phyloP scores from a whole-genome alignment of 192 early-diverging fungal species.

The Cladochytrium replicatum region DNA sequence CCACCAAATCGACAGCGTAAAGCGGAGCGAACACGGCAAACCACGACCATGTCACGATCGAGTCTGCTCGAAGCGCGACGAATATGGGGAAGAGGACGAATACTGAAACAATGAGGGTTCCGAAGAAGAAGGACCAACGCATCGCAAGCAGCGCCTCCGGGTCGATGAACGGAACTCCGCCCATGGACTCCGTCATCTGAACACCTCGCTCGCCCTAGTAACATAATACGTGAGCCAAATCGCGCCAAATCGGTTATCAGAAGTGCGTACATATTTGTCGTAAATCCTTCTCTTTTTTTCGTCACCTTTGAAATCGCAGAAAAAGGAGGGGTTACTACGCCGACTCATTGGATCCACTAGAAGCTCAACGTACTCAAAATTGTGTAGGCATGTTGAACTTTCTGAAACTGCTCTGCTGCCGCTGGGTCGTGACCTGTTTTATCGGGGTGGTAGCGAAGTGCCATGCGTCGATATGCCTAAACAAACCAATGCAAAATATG shows the following conservation, averaged over 20 bases:
- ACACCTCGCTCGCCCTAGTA: slow-evolving; percentile 39
- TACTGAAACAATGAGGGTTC: slow-evolving; percentile 34
- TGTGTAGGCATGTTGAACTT: slow-evolving; percentile 80
- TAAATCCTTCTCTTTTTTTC: slow-evolving; percentile 75
- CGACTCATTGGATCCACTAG: too few relatives aligned
- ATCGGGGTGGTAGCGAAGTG: slow-evolving; percentile 58
- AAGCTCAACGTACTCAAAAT: slow-evolving; percentile 44
- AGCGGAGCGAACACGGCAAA: slow-evolving; percentile 70
- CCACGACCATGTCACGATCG: slow-evolving; percentile 58
- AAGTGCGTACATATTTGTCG: slow-evolving; percentile 77
- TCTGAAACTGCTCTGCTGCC: slow-evolving; percentile 64
- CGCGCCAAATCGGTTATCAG: too few relatives aligned
- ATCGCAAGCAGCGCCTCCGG: slow-evolving; percentile 31
- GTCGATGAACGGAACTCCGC: slow-evolving; percentile 33
- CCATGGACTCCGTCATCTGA: slow-evolving; percentile 30
- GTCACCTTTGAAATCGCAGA: slow-evolving; percentile 22
- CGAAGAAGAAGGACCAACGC: slow-evolving; percentile 25
- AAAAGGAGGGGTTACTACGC: too few relatives aligned
- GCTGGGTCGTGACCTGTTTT: slow-evolving; percentile 42
- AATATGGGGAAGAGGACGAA: slow-evolving; percentile 78
- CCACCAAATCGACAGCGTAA: slow-evolving; percentile 59
- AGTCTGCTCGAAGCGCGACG: slow-evolving; percentile 66
- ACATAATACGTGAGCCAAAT: not conserved
- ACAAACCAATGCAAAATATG: too few relatives aligned
- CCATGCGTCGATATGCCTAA: slow-evolving; percentile 32